Percentiles rank a stretch among this genome's conserved stretches.
Evolutionary conservation across 169 alveolate species (phyloP).

Genomic region (Eimeria acervulina): DNA sequence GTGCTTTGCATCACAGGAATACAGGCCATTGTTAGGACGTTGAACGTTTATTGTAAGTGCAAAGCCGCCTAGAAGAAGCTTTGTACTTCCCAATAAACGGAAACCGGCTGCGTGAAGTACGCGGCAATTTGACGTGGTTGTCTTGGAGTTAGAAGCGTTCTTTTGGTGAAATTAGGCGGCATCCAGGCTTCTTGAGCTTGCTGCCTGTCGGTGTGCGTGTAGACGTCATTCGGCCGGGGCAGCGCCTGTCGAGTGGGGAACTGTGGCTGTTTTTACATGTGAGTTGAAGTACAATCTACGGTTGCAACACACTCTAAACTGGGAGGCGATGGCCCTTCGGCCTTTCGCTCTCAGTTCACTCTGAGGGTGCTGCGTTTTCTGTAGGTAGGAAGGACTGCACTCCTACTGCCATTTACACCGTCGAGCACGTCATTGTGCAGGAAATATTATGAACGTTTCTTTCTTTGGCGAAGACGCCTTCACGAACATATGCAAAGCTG

Average conservation of each 20-base stretch:
- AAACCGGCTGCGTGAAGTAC: not conserved
- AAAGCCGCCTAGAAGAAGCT: not conserved
- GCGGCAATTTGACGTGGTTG: not conserved
- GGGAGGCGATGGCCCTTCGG: not conserved
- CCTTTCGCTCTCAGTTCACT: not conserved
- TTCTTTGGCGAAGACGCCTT: not conserved
- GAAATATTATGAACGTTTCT: slow-evolving; percentile 40
- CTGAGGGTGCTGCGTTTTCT: not conserved
- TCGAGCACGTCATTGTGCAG: slow-evolving; percentile 64
- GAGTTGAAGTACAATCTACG: slow-evolving; percentile 34
- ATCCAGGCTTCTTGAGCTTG: not conserved
- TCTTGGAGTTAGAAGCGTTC: not conserved
- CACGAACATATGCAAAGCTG: not conserved
- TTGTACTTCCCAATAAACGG: too few species aligned
- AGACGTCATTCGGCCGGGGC: slow-evolving; percentile 57
- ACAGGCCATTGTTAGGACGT: not conserved
- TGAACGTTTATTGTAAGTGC: not conserved
- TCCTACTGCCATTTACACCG: slow-evolving; percentile 38
- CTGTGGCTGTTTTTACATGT: slow-evolving; percentile 80
- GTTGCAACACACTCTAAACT: not conserved
- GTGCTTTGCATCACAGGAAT: not conserved
- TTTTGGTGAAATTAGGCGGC: not conserved
- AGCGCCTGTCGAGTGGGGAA: slow-evolving; percentile 78
- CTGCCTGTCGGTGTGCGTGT: not conserved
- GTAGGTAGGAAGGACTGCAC: slow-evolving; percentile 61